phyloP scores from a whole-genome alignment of 352 stramenopile genomes.

The Globisporangium abappressorium region DNA sequence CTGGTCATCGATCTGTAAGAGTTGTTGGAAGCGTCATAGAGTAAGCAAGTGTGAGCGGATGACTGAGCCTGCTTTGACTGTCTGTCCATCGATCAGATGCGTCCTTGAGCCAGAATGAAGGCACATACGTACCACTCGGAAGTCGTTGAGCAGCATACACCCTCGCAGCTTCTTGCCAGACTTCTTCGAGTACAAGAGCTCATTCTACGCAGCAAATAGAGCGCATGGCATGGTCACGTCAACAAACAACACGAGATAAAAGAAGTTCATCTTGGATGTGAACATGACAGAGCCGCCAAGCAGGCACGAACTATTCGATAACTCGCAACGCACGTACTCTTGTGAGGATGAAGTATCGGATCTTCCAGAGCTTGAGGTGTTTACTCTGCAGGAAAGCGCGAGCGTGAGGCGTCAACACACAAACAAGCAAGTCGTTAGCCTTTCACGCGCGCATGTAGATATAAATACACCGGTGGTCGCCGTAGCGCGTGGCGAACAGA shows the following conservation, averaged over 20 bases:
- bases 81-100: background rate
- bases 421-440: background rate
- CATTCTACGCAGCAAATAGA: conserved; percentile 30
- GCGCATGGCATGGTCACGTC: background rate
- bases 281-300: background rate
- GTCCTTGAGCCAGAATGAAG: background rate
- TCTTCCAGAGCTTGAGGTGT: conserved; percentile 84
- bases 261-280: background rate
- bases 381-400: conserved; percentile 48
- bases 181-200: conserved; percentile 79
- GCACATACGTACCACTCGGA: conserved; percentile 58
- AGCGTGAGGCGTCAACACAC: background rate
- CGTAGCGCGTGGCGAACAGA: background rate
- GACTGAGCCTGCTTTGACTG: background rate
- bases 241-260: background rate
- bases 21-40: background rate
- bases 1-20: conserved; percentile 68
- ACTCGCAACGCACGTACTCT: conserved; percentile 32
- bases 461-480: background rate
- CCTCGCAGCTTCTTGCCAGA: conserved; percentile 74
- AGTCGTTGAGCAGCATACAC: conserved; percentile 37
- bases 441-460: background rate
- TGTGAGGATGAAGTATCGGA: conserved; percentile 83
- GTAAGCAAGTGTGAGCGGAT: background rate
- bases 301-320: background rate